Base-by-base conservation (phyloP, 345 rosid genomes). In the Dovyalis caffra region DNA sequence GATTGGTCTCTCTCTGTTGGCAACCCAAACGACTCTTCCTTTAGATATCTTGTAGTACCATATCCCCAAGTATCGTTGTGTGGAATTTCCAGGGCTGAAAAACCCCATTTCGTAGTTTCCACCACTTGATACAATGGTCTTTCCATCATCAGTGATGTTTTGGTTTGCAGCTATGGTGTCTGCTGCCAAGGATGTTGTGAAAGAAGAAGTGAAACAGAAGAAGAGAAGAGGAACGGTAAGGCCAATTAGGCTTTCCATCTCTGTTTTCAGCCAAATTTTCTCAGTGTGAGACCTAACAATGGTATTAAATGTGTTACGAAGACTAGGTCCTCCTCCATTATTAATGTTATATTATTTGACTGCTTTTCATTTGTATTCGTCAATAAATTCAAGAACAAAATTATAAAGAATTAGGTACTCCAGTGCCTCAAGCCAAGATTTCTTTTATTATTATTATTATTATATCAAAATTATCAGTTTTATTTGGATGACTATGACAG, bases 141-240 rank as follows among this genome's bases (percentile, higher is more conserved):
- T 7, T 16, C 51, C 69, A 38, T 66, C 49, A 3, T 66, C 49
- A 3, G 26, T 66, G 18, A 66, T 21, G 25, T 34, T 66, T 3
- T 66, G 69, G 69, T 66, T 66, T 66, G 69, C 51, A 21, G 69
- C 40, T 66, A 66, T 66, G 49, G 69, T 66, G 28, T 66, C 69
- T 35, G 38, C 40, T 64, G n/a, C 68, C 68, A 18, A 9, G 68
- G 69, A 35, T 38, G 7, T 11, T 12, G 26, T 35, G 51, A 38
- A 25, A 31, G n/a, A 16, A 62, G 66, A 62, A 14, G 37, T 21
- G 20, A 32, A 62, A 62, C 23, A 15, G 20, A 15, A 26, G n/a
- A 31, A 32, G 66, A 62, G 3, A 62, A 62, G 66, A 26, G 29
- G n/a, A 2, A 18, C 1, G 33, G 37, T 31, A 18, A 62, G 66